Conservation (phyloP, 306 rosid genomes). For the Cicer arietinum region DNA sequence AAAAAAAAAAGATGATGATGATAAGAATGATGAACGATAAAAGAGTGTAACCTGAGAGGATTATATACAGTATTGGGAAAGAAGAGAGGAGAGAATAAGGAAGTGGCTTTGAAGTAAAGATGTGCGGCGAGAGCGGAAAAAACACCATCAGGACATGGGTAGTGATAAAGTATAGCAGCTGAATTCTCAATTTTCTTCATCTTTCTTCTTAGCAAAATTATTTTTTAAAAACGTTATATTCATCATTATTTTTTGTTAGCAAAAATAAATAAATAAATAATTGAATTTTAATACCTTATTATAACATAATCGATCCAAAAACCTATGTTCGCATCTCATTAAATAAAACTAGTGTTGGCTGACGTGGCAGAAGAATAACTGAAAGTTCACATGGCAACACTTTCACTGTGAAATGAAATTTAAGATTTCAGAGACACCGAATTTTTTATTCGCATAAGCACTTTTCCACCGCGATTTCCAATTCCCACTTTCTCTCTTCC, state of each 20-base stretch:
- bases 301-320: too few relatives aligned
- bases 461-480: constrained; percentile 10
- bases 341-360: too few relatives aligned
- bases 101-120: constrained; percentile 73
- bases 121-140: constrained; percentile 93
- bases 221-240: too few relatives aligned
- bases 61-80: constrained; percentile 82
- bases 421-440: neutral
- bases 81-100: constrained; percentile 54
- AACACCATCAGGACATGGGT: constrained; percentile 91
- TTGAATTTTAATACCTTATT: too few relatives aligned
- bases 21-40: neutral
- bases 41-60: constrained; percentile 56
- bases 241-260: too few relatives aligned
- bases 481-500: neutral
- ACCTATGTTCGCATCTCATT: too few relatives aligned
- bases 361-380: too few relatives aligned
- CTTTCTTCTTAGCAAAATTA: neutral
- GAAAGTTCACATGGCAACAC: too few relatives aligned
- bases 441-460: neutral
- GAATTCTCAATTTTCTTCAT: constrained; percentile 11
- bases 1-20: too few relatives aligned
- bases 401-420: neutral
- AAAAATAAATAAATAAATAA: too few relatives aligned
- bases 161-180: constrained; percentile 84